Evolutionary conservation across 2,329 filamentous ascomycete species (phyloP).

Genomic region (Aureobasidium lini): DNA sequence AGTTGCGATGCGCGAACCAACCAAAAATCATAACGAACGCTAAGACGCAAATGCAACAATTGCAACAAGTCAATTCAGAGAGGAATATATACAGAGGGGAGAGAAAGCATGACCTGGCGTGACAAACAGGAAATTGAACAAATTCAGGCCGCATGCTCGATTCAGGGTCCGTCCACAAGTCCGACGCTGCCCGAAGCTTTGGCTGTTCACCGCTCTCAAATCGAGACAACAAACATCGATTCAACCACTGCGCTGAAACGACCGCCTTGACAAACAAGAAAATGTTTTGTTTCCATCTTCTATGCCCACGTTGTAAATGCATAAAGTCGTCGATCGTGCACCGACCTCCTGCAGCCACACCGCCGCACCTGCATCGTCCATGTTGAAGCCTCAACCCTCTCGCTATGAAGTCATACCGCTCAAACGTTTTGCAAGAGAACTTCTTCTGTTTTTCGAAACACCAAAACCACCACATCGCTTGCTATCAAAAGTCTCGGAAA

Average conservation of each 20-base stretch:
- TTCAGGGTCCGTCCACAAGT: background rate
- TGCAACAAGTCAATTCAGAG: background rate
- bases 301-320: background rate
- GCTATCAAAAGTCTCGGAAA: background rate
- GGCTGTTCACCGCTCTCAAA: constrained; percentile 1
- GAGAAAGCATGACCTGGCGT: background rate
- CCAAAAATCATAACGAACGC: constrained; percentile 7
- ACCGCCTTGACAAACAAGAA: background rate
- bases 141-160: background rate
- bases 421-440: background rate
- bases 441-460: background rate
- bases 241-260: background rate
- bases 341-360: constrained; percentile 5
- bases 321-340: background rate
- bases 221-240: constrained; percentile 1
- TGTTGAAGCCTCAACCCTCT: constrained; percentile 5
- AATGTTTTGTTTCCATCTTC: background rate
- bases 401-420: background rate
- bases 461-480: background rate
- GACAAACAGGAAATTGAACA: constrained; percentile 8
- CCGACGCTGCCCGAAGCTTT: constrained; percentile 10
- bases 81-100: constrained; percentile 7
- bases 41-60: constrained; percentile 3
- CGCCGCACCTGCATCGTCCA: constrained; percentile 5
- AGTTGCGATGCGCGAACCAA: background rate